phyloP scores from a whole-genome alignment of 2,329 filamentous ascomycete genomes.

The Sporothrix pallida region DNA sequence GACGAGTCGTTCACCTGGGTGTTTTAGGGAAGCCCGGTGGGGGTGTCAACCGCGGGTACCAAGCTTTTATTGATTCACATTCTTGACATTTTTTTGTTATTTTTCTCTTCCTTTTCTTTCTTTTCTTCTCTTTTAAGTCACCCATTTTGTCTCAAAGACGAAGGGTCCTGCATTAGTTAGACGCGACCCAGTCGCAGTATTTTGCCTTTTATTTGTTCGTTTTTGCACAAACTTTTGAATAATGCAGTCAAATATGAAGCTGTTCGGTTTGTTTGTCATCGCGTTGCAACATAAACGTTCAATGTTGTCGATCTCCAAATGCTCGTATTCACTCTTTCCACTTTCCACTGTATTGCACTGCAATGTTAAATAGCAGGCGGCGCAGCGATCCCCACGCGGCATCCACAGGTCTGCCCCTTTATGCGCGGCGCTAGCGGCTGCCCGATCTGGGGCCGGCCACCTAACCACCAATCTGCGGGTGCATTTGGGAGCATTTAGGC shows the following conservation, averaged over 20 bases:
- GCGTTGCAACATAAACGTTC: not conserved
- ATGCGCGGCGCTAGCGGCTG: conserved; percentile 13
- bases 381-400: conserved; percentile 14
- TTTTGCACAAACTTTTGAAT: not conserved
- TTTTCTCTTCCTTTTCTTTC: not conserved
- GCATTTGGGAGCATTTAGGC: not conserved
- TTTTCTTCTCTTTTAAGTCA: not conserved
- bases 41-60: not conserved
- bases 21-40: conserved; percentile 49
- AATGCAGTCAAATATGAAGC: not conserved
- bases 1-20: conserved; percentile 70
- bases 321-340: not conserved
- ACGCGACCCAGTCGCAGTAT: conserved; percentile 21
- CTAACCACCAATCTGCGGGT: conserved; percentile 4
- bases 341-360: not conserved
- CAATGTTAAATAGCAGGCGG: not conserved
- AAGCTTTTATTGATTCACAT: not conserved
- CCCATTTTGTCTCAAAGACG: not conserved
- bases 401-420: conserved; percentile 14
- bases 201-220: conserved; percentile 3
- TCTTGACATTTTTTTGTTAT: not conserved
- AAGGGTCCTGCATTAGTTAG: not conserved
- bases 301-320: not conserved
- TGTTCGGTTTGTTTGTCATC: not conserved
- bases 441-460: conserved; percentile 18